Evolutionary conservation across 345 rosid species (phyloP).

Genomic region (Trapa incisa): DNA sequence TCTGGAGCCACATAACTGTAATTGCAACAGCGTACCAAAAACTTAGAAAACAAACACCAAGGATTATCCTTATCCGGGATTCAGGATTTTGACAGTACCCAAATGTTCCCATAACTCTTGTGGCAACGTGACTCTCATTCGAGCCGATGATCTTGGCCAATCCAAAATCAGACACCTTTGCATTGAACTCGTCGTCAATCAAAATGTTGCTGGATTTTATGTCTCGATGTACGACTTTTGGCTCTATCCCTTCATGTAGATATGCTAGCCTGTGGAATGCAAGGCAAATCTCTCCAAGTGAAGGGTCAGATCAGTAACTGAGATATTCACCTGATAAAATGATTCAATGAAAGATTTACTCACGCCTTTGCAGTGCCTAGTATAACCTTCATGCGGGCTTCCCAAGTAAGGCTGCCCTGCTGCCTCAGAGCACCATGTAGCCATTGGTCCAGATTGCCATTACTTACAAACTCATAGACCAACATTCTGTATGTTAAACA

Average conservation of each 20-base stretch:
- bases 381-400: conserved; percentile 68
- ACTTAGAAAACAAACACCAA: conserved; percentile 1
- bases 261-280: conserved; percentile 68
- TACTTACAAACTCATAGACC: conserved; percentile 78
- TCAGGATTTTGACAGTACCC: conserved; percentile 41
- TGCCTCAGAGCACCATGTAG: conserved; percentile 55
- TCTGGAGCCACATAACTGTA: conserved; percentile 94
- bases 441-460: conserved; percentile 84
- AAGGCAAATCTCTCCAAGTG: not conserved
- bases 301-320: not conserved
- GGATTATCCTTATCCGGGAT: not conserved
- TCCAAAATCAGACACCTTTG: conserved; percentile 96
- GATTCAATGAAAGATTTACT: conserved; percentile 23
- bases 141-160: conserved; percentile 85
- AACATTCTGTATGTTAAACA: conserved; percentile 43
- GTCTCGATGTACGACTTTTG: conserved; percentile 90
- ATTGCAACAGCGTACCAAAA: conserved; percentile 3
- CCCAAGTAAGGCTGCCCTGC: conserved; percentile 60
- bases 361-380: conserved; percentile 78
- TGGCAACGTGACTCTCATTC: conserved; percentile 80
- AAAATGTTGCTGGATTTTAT: conserved; percentile 94
- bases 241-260: conserved; percentile 95
- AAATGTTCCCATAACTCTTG: conserved; percentile 98
- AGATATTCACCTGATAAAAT: not conserved
- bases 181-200: conserved; percentile 70